phyloP scores from a whole-genome alignment of 768 basidiomycete species.

The Phylloporus sp. region DNA sequence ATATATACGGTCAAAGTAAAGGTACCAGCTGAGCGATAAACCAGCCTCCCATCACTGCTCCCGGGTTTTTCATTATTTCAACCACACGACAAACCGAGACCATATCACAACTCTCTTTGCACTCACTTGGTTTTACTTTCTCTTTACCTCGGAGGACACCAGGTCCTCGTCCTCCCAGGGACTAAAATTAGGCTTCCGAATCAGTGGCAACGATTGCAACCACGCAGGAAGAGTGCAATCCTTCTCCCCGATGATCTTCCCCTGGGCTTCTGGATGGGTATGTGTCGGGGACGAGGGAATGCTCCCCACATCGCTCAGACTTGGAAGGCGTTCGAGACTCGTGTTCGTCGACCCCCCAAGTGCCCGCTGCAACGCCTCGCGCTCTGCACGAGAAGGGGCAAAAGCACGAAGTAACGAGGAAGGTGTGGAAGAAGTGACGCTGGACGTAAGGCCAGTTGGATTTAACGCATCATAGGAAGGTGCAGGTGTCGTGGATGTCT shows the following conservation, averaged over 20 bases:
- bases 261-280: slow-evolving; percentile 37
- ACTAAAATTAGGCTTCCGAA: slow-evolving; percentile 71
- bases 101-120: neutral
- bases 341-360: slow-evolving; percentile 69
- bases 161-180: slow-evolving; percentile 77
- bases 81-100: slow-evolving; percentile 12
- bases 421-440: slow-evolving; percentile 39
- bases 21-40: slow-evolving; percentile 19
- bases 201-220: slow-evolving; percentile 62
- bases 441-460: slow-evolving; percentile 50
- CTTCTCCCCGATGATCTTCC: slow-evolving; percentile 21
- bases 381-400: slow-evolving; percentile 84
- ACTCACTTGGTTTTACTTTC: slow-evolving; percentile 16
- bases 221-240: slow-evolving; percentile 52
- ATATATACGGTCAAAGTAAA: slow-evolving; percentile 30
- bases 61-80: slow-evolving; percentile 13
- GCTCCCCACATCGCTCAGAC: slow-evolving; percentile 71
- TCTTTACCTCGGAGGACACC: slow-evolving; percentile 17
- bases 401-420: slow-evolving; percentile 70
- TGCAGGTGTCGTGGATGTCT: slow-evolving; percentile 7
- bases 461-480: slow-evolving; percentile 53
- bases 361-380: slow-evolving; percentile 78
- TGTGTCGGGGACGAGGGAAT: slow-evolving; percentile 66
- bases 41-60: slow-evolving; percentile 17
- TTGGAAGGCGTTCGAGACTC: slow-evolving; percentile 74